Percentiles rank a stretch among this genome's conserved stretches.
These are phyloP conservation scores for Verruconis gallopava DNA, from an alignment of 2,329 filamentous ascomycete genomes.

Conservation along the genomic window DNA sequence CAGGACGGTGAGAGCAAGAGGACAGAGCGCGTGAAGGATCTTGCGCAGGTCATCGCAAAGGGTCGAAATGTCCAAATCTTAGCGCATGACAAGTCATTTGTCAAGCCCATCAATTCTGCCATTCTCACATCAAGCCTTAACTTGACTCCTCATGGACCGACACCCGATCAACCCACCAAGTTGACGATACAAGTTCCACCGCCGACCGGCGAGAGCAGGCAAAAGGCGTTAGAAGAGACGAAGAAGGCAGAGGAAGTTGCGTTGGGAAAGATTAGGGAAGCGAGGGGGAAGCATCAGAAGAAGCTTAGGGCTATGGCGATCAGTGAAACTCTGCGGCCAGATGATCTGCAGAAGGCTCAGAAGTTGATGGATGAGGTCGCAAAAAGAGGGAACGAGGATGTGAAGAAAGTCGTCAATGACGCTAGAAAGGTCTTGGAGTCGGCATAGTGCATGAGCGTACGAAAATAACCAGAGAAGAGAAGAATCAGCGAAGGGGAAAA, in stretches of 20 bases:
- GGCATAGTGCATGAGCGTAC: neutral
- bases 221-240: slow-evolving; percentile 26
- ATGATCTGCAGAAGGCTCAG: slow-evolving; percentile 36
- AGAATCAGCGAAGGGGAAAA: too few relatives aligned
- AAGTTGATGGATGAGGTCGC: slow-evolving; percentile 38
- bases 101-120: slow-evolving; percentile 41
- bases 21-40: slow-evolving; percentile 42
- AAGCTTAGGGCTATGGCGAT: slow-evolving; percentile 32
- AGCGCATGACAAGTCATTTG: slow-evolving; percentile 48
- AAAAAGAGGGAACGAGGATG: slow-evolving; percentile 33
- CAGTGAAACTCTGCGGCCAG: slow-evolving; percentile 30
- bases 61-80: slow-evolving; percentile 49
- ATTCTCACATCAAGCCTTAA: slow-evolving; percentile 39
- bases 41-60: slow-evolving; percentile 55
- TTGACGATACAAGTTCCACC: slow-evolving; percentile 43
- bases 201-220: slow-evolving; percentile 43
- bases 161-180: slow-evolving; percentile 36
- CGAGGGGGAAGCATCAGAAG: slow-evolving; percentile 36
- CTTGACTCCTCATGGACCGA: slow-evolving; percentile 37
- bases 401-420: slow-evolving; percentile 36
- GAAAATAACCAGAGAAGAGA: too few relatives aligned
- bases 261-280: slow-evolving; percentile 28
- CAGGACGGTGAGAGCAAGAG: slow-evolving; percentile 34
- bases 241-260: slow-evolving; percentile 31
- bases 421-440: slow-evolving; percentile 33